phyloP scores from a whole-genome alignment of 768 basidiomycete genomes.

The Rubroboletus satanas region DNA sequence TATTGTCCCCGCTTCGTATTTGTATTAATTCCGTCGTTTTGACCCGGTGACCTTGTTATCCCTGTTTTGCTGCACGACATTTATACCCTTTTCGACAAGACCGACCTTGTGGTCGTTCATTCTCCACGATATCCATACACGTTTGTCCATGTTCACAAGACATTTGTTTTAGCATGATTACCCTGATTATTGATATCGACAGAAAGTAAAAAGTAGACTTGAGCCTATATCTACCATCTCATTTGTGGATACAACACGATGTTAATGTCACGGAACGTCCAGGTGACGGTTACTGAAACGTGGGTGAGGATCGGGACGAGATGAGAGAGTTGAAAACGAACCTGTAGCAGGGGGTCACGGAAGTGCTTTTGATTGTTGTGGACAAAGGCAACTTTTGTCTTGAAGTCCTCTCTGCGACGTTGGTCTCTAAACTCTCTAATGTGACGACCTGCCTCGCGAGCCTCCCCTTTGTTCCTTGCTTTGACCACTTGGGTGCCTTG shows the following conservation, averaged over 20 bases:
- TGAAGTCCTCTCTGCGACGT: conserved; percentile 74
- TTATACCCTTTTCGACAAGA: conserved; percentile 39
- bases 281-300: conserved; percentile 19
- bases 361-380: conserved; percentile 88
- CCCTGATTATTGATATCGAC: conserved; percentile 10
- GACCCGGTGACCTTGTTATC: conserved; percentile 22
- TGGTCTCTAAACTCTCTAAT: conserved; percentile 82
- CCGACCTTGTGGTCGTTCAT: conserved; percentile 37
- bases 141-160: conserved; percentile 15
- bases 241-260: neutral
- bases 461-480: conserved; percentile 93
- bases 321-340: conserved; percentile 13
- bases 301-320: conserved; percentile 2
- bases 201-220: conserved; percentile 16
- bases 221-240: neutral
- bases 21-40: conserved; percentile 55
- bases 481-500: conserved; percentile 77
- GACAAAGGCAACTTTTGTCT: conserved; percentile 73
- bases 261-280: conserved; percentile 1
- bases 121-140: conserved; percentile 26
- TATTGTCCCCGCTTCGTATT: conserved; percentile 87
- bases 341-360: conserved; percentile 67
- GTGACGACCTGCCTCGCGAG: conserved; percentile 85
- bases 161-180: conserved; percentile 8
- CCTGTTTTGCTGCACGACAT: conserved; percentile 27